Base-by-base conservation (phyloP, 2,329 filamentous ascomycete genomes). In the Chrysoporthe deuterocubensis region DNA sequence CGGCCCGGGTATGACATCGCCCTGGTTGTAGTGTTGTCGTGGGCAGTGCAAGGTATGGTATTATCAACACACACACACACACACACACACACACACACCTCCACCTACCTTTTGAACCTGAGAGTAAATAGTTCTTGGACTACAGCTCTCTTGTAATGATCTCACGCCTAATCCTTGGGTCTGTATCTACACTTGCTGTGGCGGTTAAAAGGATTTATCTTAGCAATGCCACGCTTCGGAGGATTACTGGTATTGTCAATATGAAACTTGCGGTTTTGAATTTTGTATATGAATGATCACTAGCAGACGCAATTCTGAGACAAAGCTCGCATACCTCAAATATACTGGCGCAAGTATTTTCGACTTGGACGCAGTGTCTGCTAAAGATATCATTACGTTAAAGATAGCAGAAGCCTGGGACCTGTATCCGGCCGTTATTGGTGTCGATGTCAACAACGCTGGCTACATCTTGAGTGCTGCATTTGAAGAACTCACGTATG, bases 271-370 rank as follows among this genome's bases (percentile, higher is more conserved):
- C 26, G 26, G 26, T 2, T 2, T 26, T 26, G 26, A 26, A 26
- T 26, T 26, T 26, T 26, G 26, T 26, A 26, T 26, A 26, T 26
- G 26, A 26, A 26, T 26, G 26, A 54, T 82, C 63, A 80, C 81
- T 0, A 81, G 80, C 0, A 80, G 79, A 0, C 79, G 81, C 4
- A 75, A 78, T 21, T 76, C 77, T 0, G 75, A 77, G 3, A 71
- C 60, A 9, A 78, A 71, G n/a, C 75, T 80, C 3, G 64, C 74
- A 43, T 73, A 80, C n/a, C 78, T 83, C 46, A 73, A 77, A 61
- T 73, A 75, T 18, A 78, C 75, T 5, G 76, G 72, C 58, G 74
- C 75, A 0, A 71, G 71, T 43, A 76, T 77, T 32, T 57, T 77
- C 1, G 73, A 77, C 32, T 72, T 78, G 1, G 73, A 76, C n/a